These are phyloP conservation scores for Teratosphaeria pseudoeucalypti DNA, from an alignment of 2,329 filamentous ascomycete species.

Conservation along the genomic window DNA sequence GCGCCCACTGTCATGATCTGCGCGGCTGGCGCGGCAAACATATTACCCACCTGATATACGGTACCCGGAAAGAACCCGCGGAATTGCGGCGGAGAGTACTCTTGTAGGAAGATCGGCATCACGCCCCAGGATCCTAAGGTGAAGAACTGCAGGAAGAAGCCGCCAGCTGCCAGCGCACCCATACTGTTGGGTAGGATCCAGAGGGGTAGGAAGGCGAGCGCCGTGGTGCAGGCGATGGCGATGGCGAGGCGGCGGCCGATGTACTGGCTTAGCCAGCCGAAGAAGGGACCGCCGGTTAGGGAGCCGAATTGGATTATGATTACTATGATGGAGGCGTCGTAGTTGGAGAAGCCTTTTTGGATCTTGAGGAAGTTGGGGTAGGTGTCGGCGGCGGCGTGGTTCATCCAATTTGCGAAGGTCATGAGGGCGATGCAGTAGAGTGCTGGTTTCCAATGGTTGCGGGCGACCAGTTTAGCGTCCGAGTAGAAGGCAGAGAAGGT, in stretches of 20 bases:
- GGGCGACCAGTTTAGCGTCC: slow-evolving; percentile 59
- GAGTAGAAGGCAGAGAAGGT: slow-evolving; percentile 50
- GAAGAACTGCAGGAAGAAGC: slow-evolving; percentile 62
- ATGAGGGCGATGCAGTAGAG: slow-evolving; percentile 69
- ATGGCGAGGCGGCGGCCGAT: slow-evolving; percentile 53
- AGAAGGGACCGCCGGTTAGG: slow-evolving; percentile 60
- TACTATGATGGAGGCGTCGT: slow-evolving; percentile 58
- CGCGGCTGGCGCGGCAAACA: slow-evolving; percentile 60
- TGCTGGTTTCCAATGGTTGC: slow-evolving; percentile 59
- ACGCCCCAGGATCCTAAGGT: slow-evolving; percentile 58
- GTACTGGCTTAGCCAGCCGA: slow-evolving; percentile 67
- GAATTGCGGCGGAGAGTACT: slow-evolving; percentile 60
- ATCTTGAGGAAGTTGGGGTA: slow-evolving; percentile 73
- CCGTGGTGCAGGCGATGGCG: slow-evolving; percentile 38
- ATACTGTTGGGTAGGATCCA: slow-evolving; percentile 59
- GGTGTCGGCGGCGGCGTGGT: slow-evolving; percentile 66
- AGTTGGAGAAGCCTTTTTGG: slow-evolving; percentile 58
- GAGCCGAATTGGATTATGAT: slow-evolving; percentile 74
- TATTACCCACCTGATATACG: slow-evolving; percentile 65
- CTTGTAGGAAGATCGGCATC: slow-evolving; percentile 63
- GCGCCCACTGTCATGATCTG: slow-evolving; percentile 54
- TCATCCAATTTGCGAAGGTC: slow-evolving; percentile 47
- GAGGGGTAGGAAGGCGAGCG: slow-evolving; percentile 55
- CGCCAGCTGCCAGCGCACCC: slow-evolving; percentile 48
- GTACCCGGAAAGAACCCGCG: slow-evolving; percentile 59